Evolutionary conservation across 352 stramenopile species (phyloP), one percentile per base, ranked within the genome.

Genomic region (Phytopythium litorale): DNA sequence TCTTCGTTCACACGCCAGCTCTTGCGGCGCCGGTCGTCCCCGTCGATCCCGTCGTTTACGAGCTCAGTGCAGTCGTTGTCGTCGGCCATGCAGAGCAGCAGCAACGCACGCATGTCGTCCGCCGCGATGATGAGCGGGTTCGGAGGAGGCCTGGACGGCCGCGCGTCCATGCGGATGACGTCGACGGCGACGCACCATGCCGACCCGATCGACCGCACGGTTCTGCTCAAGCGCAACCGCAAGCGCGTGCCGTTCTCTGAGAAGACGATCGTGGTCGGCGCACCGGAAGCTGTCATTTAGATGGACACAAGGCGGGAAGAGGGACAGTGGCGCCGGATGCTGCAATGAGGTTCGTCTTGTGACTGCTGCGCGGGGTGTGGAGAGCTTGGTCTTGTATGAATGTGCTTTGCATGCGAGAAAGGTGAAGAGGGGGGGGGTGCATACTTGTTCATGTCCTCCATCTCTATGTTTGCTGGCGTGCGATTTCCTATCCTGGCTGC

Each of bases 41-140:
- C 85, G n/a, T 91, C 81, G n/a, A 90, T 93, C 53, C 87, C 84
- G n/a, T 89, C 87, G 21, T 92, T 96, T 60, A 94, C 85, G 16
- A 73, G 84, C 18, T 93, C 87, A 16, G 83, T 96, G 23, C 84
- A 93, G 66, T 92, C 84, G 32, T 68, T 96, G 2, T 89, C 90
- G 48, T 70, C 81, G 19, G 82, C 81, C 23, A 92, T 94, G 62
- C 84, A 96, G 62, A 77, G 68, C 55, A 90, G 78, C 23, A 67
- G 66, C 43, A 70, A 78, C 40, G 75, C 72, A 49, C 63, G 79
- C 38, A 76, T 87, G 71, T 87, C 77, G 16, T 76, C 68, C 18
- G 70, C 75, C 43, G 68, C 80, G 18, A 46, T 43, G 23, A 21
- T 43, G 33, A 58, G n/a, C 25, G 37, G 60, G 62, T 40, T 66